Conservation (phyloP, 345 rosid species). For the Salix brachista region DNA sequence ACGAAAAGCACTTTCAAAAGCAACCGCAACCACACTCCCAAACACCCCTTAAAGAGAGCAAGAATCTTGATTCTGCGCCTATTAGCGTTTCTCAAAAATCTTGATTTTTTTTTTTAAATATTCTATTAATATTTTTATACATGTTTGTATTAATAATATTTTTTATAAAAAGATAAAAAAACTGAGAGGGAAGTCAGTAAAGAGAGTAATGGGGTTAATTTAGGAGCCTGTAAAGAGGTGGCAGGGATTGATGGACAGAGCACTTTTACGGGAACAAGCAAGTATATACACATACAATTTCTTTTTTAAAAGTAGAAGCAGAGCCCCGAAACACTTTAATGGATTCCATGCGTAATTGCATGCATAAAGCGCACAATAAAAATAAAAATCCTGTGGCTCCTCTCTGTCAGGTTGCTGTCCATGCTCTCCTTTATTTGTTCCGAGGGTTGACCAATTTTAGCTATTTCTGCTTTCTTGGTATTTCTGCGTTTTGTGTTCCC, state of each 20-base stretch:
- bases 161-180: too few relatives aligned
- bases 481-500: slow-evolving; percentile 27
- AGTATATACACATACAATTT: not conserved
- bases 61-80: too few relatives aligned
- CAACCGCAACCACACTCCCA: too few relatives aligned
- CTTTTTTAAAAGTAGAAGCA: not conserved
- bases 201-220: slow-evolving; percentile 5
- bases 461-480: slow-evolving; percentile 18
- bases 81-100: too few relatives aligned
- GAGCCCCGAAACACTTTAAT: too few relatives aligned
- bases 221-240: slow-evolving; percentile 1
- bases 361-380: too few relatives aligned
- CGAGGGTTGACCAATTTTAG: slow-evolving; percentile 20
- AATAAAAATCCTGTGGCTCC: not conserved
- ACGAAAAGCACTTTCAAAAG: too few relatives aligned
- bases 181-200: not conserved
- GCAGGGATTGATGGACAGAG: not conserved
- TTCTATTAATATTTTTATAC: too few relatives aligned
- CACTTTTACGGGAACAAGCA: not conserved
- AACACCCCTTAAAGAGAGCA: too few relatives aligned
- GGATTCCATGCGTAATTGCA: slow-evolving; percentile 4
- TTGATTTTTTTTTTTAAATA: too few relatives aligned
- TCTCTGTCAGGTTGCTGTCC: slow-evolving; percentile 32
- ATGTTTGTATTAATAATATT: too few relatives aligned
- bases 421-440: slow-evolving; percentile 23